Conservation (phyloP, 2,329 filamentous ascomycete species). For the Colletotrichum agaves region DNA sequence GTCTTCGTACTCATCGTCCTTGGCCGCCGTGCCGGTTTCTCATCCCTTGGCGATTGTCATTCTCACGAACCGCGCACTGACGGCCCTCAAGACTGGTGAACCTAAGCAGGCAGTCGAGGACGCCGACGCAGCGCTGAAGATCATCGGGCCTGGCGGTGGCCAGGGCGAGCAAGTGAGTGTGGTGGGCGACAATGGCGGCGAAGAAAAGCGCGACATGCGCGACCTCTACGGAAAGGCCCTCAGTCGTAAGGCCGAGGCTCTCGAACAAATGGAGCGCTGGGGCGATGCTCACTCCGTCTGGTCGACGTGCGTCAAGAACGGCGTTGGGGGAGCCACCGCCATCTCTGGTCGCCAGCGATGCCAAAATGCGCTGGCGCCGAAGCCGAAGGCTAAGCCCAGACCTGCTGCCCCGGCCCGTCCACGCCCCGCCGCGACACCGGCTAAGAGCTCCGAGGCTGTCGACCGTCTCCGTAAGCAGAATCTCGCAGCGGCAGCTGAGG, state of each 20-base stretch:
- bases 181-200: slow-evolving; percentile 63
- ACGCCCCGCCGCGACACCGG: slow-evolving; percentile 55
- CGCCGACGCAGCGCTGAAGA: slow-evolving; percentile 79
- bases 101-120: slow-evolving; percentile 88
- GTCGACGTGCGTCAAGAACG: slow-evolving; percentile 84
- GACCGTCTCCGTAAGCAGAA: slow-evolving; percentile 85
- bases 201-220: slow-evolving; percentile 83
- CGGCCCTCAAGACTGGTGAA: slow-evolving; percentile 89
- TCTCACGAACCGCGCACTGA: slow-evolving; percentile 90
- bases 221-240: slow-evolving; percentile 95
- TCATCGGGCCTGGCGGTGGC: slow-evolving; percentile 84
- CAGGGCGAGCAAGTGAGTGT: slow-evolving; percentile 83
- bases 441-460: slow-evolving; percentile 79
- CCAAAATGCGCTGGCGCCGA: slow-evolving; percentile 84
- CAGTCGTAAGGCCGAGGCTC: slow-evolving; percentile 92
- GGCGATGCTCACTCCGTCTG: slow-evolving; percentile 82
- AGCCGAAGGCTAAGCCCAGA: slow-evolving; percentile 61
- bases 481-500: slow-evolving; percentile 83
- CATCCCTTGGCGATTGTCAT: slow-evolving; percentile 92
- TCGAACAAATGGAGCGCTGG: slow-evolving; percentile 97
- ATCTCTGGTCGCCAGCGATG: slow-evolving; percentile 89
- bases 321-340: slow-evolving; percentile 85
- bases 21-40: slow-evolving; percentile 76
- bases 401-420: slow-evolving; percentile 49
- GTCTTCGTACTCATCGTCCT: slow-evolving; percentile 80